Conservation (phyloP, 148 eudicot species). For the Vaccinium myrtillus region DNA sequence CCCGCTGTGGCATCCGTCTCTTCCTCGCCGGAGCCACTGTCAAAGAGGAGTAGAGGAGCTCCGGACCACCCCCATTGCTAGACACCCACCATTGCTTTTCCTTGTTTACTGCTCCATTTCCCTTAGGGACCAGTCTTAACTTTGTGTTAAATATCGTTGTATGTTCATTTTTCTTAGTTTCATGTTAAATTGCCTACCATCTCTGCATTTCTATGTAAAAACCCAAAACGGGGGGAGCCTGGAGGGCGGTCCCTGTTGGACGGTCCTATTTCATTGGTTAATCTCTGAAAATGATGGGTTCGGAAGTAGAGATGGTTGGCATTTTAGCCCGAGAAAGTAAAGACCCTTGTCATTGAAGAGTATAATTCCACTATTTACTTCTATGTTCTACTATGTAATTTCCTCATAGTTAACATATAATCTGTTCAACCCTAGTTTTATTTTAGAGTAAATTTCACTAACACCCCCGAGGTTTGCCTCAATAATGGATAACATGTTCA, state of each 20-base stretch:
- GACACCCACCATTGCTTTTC: slow-evolving; percentile 15
- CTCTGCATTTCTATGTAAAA: slow-evolving; percentile 40
- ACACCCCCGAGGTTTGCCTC: no score
- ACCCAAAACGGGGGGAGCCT: not conserved
- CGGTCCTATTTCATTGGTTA: not conserved
- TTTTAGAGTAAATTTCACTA: no score
- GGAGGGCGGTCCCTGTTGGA: no score
- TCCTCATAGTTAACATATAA: not conserved
- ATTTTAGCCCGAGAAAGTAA: slow-evolving; percentile 50
- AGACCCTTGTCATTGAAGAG: not conserved
- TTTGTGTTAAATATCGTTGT: slow-evolving; percentile 26
- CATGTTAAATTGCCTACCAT: slow-evolving; percentile 58
- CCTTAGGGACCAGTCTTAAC: not conserved
- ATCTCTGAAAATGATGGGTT: slow-evolving; percentile 6
- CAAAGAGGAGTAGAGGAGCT: slow-evolving; percentile 42
- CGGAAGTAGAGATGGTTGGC: slow-evolving; percentile 58
- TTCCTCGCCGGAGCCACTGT: slow-evolving; percentile 50
- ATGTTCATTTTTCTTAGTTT: slow-evolving; percentile 15
- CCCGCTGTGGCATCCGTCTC: slow-evolving; percentile 40
- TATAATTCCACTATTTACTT: not conserved
- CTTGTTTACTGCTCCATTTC: not conserved
- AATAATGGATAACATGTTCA: no score
- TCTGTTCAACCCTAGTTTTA: not conserved
- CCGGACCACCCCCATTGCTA: slow-evolving; percentile 16
- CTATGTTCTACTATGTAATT: not conserved